phyloP scores from a whole-genome alignment of 192 early-diverging fungal genomes.

The Dissophora globulifera region DNA sequence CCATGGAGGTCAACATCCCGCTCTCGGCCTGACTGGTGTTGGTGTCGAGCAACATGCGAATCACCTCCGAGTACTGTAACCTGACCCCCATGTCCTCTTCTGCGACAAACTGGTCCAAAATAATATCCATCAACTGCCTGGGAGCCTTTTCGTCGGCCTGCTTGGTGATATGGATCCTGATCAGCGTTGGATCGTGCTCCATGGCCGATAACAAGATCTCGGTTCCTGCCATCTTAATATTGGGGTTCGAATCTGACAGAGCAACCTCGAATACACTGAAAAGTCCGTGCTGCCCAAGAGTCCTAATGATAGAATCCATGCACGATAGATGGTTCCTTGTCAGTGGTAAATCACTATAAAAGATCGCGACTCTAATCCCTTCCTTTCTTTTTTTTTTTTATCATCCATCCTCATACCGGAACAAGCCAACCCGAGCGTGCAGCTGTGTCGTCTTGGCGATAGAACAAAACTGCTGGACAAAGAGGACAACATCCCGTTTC shows the following conservation, averaged over 20 bases:
- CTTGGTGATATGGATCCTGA: conserved; percentile 72
- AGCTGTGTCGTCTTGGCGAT: conserved; percentile 79
- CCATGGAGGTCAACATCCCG: conserved; percentile 34
- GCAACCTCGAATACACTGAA: conserved; percentile 81
- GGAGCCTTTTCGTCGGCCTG: conserved; percentile 47
- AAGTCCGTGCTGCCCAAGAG: conserved; percentile 80
- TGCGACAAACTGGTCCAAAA: conserved; percentile 72
- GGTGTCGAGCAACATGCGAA: conserved; percentile 81
- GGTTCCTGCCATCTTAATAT: conserved; percentile 70
- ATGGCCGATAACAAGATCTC: conserved; percentile 78
- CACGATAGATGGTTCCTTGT: no score
- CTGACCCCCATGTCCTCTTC: conserved; percentile 74
- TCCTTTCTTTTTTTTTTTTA: no score
- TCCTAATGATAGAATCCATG: conserved; percentile 52
- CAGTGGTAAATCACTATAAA: no score
- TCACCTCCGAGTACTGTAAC: conserved; percentile 76
- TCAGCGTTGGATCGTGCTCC: conserved; percentile 82
- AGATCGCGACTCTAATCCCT: no score
- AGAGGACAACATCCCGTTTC: conserved; percentile 81
- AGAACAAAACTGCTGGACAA: conserved; percentile 82
- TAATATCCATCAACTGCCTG: conserved; percentile 71
- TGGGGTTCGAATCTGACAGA: conserved; percentile 63
- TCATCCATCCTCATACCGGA: conserved; percentile 56
- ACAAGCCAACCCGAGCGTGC: conserved; percentile 67
- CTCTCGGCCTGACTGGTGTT: conserved; percentile 46